Conservation (phyloP, 805 yeast genomes). For the Ogataea methylovora region DNA sequence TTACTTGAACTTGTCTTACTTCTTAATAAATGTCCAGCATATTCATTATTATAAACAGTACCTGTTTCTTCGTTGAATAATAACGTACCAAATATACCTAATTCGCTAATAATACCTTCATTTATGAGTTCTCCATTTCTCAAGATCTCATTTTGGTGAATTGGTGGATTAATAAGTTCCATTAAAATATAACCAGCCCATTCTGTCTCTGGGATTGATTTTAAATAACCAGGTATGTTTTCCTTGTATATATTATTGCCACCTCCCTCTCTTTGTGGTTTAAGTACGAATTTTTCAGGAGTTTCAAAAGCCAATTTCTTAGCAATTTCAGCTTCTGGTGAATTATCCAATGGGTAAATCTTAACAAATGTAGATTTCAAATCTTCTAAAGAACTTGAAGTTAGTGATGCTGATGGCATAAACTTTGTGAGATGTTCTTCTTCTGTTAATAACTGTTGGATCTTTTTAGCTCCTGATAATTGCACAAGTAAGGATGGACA, state of each 20-base stretch:
- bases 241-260: conserved; percentile 90
- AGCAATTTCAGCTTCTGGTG: conserved; percentile 55
- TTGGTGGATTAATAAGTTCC: conserved; percentile 85
- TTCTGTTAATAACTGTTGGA: conserved; percentile 81
- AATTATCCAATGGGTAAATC: conserved; percentile 78
- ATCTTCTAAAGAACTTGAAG: conserved; percentile 8
- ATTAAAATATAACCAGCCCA: conserved; percentile 91
- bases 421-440: conserved; percentile 40
- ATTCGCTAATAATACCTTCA: conserved; percentile 82
- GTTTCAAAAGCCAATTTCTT: conserved; percentile 55
- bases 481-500: conserved; percentile 90
- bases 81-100: conserved; percentile 84
- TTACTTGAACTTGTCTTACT: conserved; percentile 81
- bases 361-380: conserved; percentile 67
- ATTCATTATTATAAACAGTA: conserved; percentile 50
- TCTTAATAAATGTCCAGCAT: conserved; percentile 81
- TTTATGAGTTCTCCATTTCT: conserved; percentile 52
- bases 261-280: conserved; percentile 99
- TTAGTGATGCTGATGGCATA: conserved; percentile 22
- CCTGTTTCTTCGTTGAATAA: conserved; percentile 63
- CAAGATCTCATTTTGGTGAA: conserved; percentile 58
- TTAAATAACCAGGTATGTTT: conserved; percentile 72
- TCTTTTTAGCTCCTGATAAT: conserved; percentile 86
- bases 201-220: conserved; percentile 49
- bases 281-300: conserved; percentile 74